Evolutionary conservation across 345 rosid species (phyloP).

Genomic region (Camelina hispida): DNA sequence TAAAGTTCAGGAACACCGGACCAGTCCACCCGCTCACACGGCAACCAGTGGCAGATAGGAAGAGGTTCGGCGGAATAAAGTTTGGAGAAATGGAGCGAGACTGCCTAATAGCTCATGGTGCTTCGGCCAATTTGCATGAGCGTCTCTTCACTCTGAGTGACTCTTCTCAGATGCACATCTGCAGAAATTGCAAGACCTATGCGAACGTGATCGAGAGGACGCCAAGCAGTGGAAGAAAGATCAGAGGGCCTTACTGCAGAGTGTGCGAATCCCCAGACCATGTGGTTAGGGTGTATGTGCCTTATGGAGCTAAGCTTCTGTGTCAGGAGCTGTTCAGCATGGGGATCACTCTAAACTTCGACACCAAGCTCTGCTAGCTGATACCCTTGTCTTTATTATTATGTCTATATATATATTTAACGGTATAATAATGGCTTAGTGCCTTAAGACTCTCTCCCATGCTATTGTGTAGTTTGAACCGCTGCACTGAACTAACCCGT

Average conservation of each 20-base stretch:
- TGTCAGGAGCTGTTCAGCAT: conserved; percentile 86
- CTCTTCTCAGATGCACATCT: conserved; percentile 76
- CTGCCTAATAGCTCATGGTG: conserved; percentile 89
- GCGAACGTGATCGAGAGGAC: conserved; percentile 76
- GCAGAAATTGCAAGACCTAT: conserved; percentile 60
- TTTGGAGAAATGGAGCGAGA: conserved; percentile 96
- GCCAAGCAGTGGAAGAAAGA: conserved; percentile 61
- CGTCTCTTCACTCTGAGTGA: conserved; percentile 83
- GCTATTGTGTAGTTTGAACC: too few relatives aligned
- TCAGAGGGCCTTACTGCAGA: conserved; percentile 82
- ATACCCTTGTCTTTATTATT: neutral
- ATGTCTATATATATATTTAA: too few relatives aligned
- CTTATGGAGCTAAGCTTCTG: conserved; percentile 81
- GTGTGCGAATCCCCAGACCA: conserved; percentile 64
- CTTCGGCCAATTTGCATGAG: conserved; percentile 80
- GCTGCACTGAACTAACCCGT: too few relatives aligned
- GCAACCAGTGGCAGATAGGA: conserved; percentile 88
- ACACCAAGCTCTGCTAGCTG: conserved; percentile 55
- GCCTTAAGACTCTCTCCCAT: too few relatives aligned
- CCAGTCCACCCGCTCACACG: conserved; percentile 92
- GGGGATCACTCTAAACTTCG: conserved; percentile 76
- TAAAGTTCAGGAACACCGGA: conserved; percentile 96
- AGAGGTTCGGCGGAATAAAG: conserved; percentile 84
- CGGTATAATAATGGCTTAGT: too few relatives aligned
- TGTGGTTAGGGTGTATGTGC: conserved; percentile 68